Evolutionary conservation across 2,329 filamentous ascomycete genomes (phyloP).

Genomic region (Sporothrix pallida): DNA sequence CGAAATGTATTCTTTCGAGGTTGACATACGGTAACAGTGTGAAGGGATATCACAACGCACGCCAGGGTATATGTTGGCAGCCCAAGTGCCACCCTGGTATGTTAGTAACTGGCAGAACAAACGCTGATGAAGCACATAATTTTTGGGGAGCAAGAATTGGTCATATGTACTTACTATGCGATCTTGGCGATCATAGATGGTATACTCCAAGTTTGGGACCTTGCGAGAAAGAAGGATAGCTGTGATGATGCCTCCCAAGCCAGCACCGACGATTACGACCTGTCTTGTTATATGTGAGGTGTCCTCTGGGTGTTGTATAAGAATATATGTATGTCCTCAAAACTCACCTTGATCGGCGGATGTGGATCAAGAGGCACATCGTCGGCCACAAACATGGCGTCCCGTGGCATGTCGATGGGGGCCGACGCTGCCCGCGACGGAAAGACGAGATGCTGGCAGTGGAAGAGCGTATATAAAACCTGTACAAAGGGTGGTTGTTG

Average conservation of each 20-base stretch:
- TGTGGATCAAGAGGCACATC: slow-evolving; percentile 23
- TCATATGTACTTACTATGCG: neutral
- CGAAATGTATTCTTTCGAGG: too few species aligned
- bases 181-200: slow-evolving; percentile 5
- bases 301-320: too few species aligned
- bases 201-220: neutral
- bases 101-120: neutral
- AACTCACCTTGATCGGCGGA: slow-evolving; percentile 36
- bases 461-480: neutral
- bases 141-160: neutral
- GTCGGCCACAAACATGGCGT: slow-evolving; percentile 23
- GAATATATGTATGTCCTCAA: neutral
- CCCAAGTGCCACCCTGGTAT: slow-evolving; percentile 34
- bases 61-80: slow-evolving; percentile 35
- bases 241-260: slow-evolving; percentile 15
- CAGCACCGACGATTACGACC: neutral
- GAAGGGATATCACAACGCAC: slow-evolving; percentile 38
- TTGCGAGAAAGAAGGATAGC: neutral
- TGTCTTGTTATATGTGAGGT: neutral
- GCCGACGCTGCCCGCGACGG: slow-evolving; percentile 2
- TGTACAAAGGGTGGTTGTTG: neutral
- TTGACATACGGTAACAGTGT: slow-evolving; percentile 36
- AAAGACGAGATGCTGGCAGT: neutral
- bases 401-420: slow-evolving; percentile 3
- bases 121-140: neutral